Percentiles rank a stretch among this genome's conserved stretches.
Evolutionary conservation across 1,284 basidiomycete species (phyloP).

Genomic region (Malassezia dermatis): DNA sequence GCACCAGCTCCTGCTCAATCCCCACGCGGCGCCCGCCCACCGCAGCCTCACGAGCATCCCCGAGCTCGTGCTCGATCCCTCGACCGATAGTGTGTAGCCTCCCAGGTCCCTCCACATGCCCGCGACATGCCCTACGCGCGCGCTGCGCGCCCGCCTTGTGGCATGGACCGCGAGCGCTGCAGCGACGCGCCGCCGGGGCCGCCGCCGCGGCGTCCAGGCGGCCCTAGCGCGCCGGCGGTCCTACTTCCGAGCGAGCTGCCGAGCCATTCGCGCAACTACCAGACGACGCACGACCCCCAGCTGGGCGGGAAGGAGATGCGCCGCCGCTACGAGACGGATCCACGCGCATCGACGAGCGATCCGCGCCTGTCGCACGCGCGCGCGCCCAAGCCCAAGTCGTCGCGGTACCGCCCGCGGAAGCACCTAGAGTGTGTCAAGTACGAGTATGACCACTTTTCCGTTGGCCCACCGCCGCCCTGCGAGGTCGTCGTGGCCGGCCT

Average conservation of each 20-base stretch:
- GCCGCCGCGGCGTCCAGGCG: background rate
- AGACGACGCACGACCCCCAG: constrained; percentile 11
- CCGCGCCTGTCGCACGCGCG: constrained; percentile 1
- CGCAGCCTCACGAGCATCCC: background rate
- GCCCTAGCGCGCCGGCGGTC: too few species aligned
- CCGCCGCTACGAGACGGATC: constrained; percentile 7
- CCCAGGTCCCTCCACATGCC: background rate
- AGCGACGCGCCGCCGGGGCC: constrained; percentile 1
- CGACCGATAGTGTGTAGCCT: constrained; percentile 15
- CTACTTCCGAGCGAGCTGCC: constrained; percentile 3
- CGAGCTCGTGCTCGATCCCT: constrained; percentile 8
- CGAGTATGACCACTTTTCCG: constrained; percentile 68
- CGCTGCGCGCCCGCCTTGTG: background rate
- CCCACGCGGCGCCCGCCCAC: background rate
- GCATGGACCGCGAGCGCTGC: background rate
- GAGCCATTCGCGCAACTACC: constrained; percentile 2
- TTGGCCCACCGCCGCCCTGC: constrained; percentile 56
- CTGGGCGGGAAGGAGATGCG: constrained; percentile 7
- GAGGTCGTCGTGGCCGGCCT: constrained; percentile 66
- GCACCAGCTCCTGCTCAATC: constrained; percentile 26
- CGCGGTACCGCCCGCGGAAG: constrained; percentile 1
- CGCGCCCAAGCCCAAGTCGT: background rate
- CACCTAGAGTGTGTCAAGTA: constrained; percentile 14
- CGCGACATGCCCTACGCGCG: background rate
- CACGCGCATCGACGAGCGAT: constrained; percentile 1